phyloP scores from a whole-genome alignment of 805 yeast genomes.

The Candida piceae region DNA sequence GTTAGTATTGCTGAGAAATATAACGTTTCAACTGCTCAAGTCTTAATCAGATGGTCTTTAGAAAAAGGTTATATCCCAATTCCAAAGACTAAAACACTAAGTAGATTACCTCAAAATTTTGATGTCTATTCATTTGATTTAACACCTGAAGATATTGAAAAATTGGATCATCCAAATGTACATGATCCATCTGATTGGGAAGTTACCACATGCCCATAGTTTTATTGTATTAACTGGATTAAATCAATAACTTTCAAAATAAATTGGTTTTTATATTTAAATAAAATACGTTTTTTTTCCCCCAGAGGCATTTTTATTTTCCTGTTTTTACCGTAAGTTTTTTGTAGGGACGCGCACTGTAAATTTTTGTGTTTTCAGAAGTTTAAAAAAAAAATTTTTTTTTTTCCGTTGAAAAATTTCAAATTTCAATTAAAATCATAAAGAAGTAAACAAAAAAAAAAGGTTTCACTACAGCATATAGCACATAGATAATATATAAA shows the following conservation, averaged over 20 bases:
- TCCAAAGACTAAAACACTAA: slow-evolving; percentile 55
- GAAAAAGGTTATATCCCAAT: slow-evolving; percentile 68
- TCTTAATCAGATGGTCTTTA: slow-evolving; percentile 67
- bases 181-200: slow-evolving; percentile 80
- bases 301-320: too few relatives aligned
- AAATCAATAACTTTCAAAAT: too few relatives aligned
- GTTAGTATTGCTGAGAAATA: slow-evolving; percentile 43
- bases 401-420: too few relatives aligned
- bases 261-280: not conserved
- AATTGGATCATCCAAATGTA: slow-evolving; percentile 45
- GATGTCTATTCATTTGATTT: slow-evolving; percentile 49
- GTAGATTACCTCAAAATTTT: slow-evolving; percentile 50
- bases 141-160: slow-evolving; percentile 35
- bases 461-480: too few relatives aligned
- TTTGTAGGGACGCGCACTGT: too few relatives aligned
- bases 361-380: too few relatives aligned
- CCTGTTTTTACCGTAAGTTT: too few relatives aligned
- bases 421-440: too few relatives aligned
- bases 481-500: not conserved
- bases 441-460: too few relatives aligned
- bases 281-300: not conserved
- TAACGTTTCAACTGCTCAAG: slow-evolving; percentile 52
- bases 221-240: too few relatives aligned
- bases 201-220: slow-evolving; percentile 53
- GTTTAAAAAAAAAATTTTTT: too few relatives aligned